Percentiles rank a stretch among this genome's conserved stretches.
Conservation (phyloP, 192 early-diverging fungal genomes). For the Coemansia guatemalensis region DNA sequence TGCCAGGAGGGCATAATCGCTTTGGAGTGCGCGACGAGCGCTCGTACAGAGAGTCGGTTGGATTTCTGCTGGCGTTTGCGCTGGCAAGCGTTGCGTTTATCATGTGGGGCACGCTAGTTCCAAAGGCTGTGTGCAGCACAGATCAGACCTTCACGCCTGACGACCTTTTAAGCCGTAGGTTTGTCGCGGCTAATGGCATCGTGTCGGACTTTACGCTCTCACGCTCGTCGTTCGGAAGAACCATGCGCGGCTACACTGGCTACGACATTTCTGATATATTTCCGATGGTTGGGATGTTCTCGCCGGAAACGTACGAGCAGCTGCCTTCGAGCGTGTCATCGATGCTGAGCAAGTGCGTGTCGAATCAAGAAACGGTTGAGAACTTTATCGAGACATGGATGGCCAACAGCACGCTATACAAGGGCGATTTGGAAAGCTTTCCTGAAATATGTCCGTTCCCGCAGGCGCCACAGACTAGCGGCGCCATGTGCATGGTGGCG, state of each 20-base stretch:
- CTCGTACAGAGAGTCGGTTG: constrained; percentile 35
- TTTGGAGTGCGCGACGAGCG: constrained; percentile 38
- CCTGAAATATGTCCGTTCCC: constrained; percentile 46
- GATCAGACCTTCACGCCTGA: constrained; percentile 43
- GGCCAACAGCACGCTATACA: constrained; percentile 26
- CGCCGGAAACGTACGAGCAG: constrained; percentile 11
- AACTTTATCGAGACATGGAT: constrained; percentile 34
- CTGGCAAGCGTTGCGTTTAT: constrained; percentile 50
- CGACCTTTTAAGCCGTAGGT: constrained; percentile 24
- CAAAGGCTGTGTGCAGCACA: constrained; percentile 50
- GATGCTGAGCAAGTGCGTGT: constrained; percentile 31
- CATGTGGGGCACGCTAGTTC: constrained; percentile 52
- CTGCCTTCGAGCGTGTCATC: constrained; percentile 6
- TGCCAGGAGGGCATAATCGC: constrained; percentile 51
- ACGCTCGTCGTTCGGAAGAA: constrained; percentile 25
- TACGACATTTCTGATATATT: constrained; percentile 47
- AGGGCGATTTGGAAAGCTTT: constrained; percentile 11
- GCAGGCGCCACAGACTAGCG: constrained; percentile 45
- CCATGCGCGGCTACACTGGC: constrained; percentile 46
- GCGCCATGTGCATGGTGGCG: constrained; percentile 26
- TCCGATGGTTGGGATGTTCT: constrained; percentile 38
- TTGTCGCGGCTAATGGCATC: constrained; percentile 49
- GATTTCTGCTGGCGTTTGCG: constrained; percentile 45
- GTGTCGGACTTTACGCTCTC: constrained; percentile 49
- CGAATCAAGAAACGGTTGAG: constrained; percentile 11